A percentile compares a stretch with the other conserved stretches of the same genome.
Evolutionary conservation across 23 red algal genomes (phyloP).

Genomic region (Gracilaria domingensis): DNA sequence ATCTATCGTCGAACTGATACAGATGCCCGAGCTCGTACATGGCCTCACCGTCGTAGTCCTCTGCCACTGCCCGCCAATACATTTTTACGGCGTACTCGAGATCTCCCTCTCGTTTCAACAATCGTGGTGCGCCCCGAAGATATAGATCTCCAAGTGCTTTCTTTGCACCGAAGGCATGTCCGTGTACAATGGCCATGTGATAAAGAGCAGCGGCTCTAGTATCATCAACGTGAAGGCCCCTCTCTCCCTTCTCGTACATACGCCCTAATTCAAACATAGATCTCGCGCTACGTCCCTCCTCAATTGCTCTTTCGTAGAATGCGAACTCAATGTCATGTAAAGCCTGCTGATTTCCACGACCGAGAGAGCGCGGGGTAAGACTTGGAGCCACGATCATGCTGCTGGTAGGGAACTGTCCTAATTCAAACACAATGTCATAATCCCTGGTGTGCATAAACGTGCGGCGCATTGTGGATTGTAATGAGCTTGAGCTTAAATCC

Average conservation of each 20-base stretch:
- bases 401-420: slow-evolving; percentile 12
- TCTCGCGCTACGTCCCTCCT: slow-evolving; percentile 11
- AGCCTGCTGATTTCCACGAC: background rate
- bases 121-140: background rate
- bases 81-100: background rate
- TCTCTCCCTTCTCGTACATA: slow-evolving; percentile 25
- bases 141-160: slow-evolving; percentile 29
- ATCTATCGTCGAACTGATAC: slow-evolving; percentile 7
- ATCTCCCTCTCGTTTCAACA: background rate
- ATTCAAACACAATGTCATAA: slow-evolving; percentile 44
- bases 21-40: slow-evolving; percentile 27
- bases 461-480: slow-evolving; percentile 30
- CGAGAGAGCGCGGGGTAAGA: background rate
- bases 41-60: slow-evolving; percentile 19
- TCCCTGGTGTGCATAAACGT: slow-evolving; percentile 39
- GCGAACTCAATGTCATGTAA: slow-evolving; percentile 4
- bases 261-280: slow-evolving; percentile 35
- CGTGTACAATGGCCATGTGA: slow-evolving; percentile 19
- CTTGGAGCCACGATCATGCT: background rate
- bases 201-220: slow-evolving; percentile 16
- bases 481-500: background rate
- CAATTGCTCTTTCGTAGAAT: slow-evolving; percentile 22
- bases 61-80: slow-evolving; percentile 21
- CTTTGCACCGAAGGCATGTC: slow-evolving; percentile 17
- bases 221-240: slow-evolving; percentile 5